These are phyloP conservation scores for Parmales sp. DNA, from an alignment of 108 stramenopile species.

Conservation along the genomic window DNA sequence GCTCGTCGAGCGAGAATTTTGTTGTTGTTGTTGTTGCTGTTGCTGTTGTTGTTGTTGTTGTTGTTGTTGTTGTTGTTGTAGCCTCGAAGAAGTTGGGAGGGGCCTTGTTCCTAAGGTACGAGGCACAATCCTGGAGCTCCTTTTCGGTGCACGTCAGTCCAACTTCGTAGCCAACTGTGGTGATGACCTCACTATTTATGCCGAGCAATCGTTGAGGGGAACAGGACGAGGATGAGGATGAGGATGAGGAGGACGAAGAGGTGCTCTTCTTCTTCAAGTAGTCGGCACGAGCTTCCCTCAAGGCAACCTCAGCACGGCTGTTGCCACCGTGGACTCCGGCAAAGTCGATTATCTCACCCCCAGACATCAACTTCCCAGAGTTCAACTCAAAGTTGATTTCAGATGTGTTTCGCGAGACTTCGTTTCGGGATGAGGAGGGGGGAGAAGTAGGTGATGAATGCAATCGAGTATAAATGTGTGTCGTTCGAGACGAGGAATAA, in stretches of 20 bases:
- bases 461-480: too few relatives aligned
- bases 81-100: constrained; percentile 35
- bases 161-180: constrained; percentile 67
- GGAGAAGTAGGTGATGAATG: too few relatives aligned
- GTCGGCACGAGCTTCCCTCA: constrained; percentile 44
- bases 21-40: neutral
- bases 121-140: constrained; percentile 54
- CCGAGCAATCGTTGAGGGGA: constrained; percentile 64
- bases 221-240: too few relatives aligned
- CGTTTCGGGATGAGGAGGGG: too few relatives aligned
- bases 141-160: constrained; percentile 38
- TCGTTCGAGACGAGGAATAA: too few relatives aligned
- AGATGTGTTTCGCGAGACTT: constrained; percentile 30
- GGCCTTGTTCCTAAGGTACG: constrained; percentile 52
- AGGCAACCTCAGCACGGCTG: constrained; percentile 56
- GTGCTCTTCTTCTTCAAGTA: constrained; percentile 17
- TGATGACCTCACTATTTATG: constrained; percentile 76
- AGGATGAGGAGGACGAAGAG: neutral
- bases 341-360: constrained; percentile 71
- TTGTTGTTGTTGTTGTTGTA: neutral
- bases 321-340: constrained; percentile 57
- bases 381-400: constrained; percentile 52
- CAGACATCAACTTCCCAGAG: constrained; percentile 51
- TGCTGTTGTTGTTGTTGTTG: neutral
- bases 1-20: constrained; percentile 31